Evolutionary conservation across 805 yeast species (phyloP), one percentile per base, ranked within the genome.

Genomic region (Wickerhamiella dianesei): DNA sequence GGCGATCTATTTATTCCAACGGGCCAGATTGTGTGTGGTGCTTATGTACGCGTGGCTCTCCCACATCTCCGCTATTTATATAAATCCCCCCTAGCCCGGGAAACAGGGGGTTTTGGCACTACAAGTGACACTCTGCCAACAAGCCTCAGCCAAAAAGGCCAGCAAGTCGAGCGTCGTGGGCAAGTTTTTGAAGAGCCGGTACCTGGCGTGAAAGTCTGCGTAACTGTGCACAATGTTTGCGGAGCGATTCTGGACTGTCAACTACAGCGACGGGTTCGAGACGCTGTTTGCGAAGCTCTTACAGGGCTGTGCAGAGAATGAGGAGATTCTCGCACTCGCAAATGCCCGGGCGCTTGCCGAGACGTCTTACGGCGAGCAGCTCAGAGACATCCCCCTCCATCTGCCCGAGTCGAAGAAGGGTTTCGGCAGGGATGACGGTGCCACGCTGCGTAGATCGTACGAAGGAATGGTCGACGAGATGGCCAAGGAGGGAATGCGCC

Each of bases 341-440:
- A 71, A 75, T 25, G 72, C 79, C 17, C 65, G 92, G 51, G 81
- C 82, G 75, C 87, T 80, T 16, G 76, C 74, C 59, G 95, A 85
- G 59, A 71, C 70, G 18, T 61, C 68, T 1, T 82, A 81, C 55
- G 94, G 94, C 2, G 63, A 65, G 25, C 73, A 72, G 41, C 65
- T 85, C 41, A 62, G 65, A 35, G 64, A 67, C 2, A 59, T 75
- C 9, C 66, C 66, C 2, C 54, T 50, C 9, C 58, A 59, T 29
- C 64, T 67, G 35, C 63, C 65, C 13, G 68, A 73, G 4, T 58
- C 63, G 3, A 60, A 65, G 36, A 59, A 58, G 19, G 70, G 78
- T 40, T 64, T 70, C 55, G 74, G 69, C 44, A 61, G 67, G 49
- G 79, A 79, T 59, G 81, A 81, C 54, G 83, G 82, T 43, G 75